Evolutionary conservation across 202 grass and related monocot genomes (phyloP).

Genomic region (Panicum virgatum): DNA sequence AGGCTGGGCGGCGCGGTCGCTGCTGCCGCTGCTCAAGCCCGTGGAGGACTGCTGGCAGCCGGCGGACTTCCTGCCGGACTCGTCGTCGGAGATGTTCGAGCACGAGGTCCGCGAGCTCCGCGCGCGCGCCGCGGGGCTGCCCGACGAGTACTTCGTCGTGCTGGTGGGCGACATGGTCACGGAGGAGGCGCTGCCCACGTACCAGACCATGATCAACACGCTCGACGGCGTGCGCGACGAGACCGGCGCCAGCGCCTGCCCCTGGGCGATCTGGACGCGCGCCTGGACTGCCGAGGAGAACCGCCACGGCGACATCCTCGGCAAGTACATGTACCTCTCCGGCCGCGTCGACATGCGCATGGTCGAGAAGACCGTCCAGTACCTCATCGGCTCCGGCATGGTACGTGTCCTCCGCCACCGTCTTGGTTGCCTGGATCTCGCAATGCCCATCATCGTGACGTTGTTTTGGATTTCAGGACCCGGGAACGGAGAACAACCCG

Average conservation of each 20-base stretch:
- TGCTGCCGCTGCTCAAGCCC: conserved; percentile 80
- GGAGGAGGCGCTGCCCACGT: conserved; percentile 87
- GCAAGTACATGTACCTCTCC: conserved; percentile 87
- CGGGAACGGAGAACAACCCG: conserved; percentile 82
- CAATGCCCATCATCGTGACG: background rate
- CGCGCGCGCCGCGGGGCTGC: conserved; percentile 53
- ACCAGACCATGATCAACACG: conserved; percentile 95
- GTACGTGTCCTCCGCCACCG: background rate
- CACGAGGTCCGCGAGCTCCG: conserved; percentile 58
- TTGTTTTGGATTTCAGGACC: conserved; percentile 39
- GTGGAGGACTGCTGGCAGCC: conserved; percentile 82
- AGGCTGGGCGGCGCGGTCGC: conserved; percentile 61
- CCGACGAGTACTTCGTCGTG: conserved; percentile 79
- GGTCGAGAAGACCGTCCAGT: conserved; percentile 90
- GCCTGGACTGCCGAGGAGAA: conserved; percentile 90
- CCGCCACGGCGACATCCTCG: conserved; percentile 74
- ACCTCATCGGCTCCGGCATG: conserved; percentile 93
- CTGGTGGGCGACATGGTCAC: conserved; percentile 88
- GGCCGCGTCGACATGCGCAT: conserved; percentile 88
- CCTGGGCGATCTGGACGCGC: conserved; percentile 84
- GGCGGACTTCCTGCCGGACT: conserved; percentile 70
- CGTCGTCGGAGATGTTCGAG: conserved; percentile 61
- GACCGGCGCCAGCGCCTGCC: conserved; percentile 75
- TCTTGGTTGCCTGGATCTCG: background rate
- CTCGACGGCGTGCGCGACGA: conserved; percentile 78